Evolutionary conservation across 2,329 filamentous ascomycete species (phyloP).

Genomic region (Scedosporium boydii): DNA sequence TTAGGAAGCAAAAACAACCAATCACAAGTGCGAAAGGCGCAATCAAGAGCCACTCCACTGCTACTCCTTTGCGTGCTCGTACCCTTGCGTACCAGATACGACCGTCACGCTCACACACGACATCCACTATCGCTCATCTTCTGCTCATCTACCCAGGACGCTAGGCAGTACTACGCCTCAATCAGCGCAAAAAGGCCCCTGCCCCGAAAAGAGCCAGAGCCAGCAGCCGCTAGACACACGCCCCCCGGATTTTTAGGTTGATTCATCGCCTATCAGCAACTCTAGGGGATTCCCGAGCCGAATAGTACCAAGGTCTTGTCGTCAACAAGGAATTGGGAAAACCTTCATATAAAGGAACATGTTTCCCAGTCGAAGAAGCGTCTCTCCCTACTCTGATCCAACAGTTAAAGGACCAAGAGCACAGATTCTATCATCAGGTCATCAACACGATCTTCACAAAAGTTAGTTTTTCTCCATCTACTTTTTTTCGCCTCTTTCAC

Average conservation of each 20-base stretch:
- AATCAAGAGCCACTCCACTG: neutral
- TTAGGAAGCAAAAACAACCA: constrained; percentile 1
- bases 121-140: neutral
- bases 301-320: constrained; percentile 6
- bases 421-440: constrained; percentile 25
- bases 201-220: neutral
- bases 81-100: neutral
- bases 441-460: constrained; percentile 26
- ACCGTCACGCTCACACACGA: neutral
- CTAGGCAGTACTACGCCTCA: neutral
- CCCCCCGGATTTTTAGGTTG: neutral
- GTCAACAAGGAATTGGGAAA: constrained; percentile 5
- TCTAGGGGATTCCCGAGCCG: constrained; percentile 7
- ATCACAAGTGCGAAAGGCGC: neutral
- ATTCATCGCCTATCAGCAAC: constrained; percentile 1
- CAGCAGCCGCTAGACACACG: neutral
- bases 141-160: neutral
- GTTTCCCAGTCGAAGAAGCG: constrained; percentile 28
- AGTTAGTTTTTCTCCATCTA: constrained; percentile 22
- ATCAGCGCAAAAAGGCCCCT: neutral
- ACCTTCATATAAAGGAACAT: constrained; percentile 29
- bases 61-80: neutral
- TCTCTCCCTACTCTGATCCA: constrained; percentile 28
- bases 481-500: constrained; percentile 6
- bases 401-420: constrained; percentile 29